Evolutionary conservation across 2,329 filamentous ascomycete species (phyloP).

Genomic region (Scytalidium lignicola): DNA sequence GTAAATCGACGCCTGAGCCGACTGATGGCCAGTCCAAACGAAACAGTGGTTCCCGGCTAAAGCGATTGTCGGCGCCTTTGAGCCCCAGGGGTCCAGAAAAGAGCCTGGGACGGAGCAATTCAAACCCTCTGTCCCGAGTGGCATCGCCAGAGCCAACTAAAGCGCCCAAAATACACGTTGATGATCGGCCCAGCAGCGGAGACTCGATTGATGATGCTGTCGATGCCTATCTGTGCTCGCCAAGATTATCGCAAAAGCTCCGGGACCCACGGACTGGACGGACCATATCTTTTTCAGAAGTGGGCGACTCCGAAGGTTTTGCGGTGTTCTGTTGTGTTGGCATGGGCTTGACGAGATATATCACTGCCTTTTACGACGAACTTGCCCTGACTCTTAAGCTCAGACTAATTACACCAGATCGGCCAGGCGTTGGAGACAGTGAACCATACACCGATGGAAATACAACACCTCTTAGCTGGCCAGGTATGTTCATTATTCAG

Average conservation of each 20-base stretch:
- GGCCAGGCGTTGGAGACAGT: conserved; percentile 90
- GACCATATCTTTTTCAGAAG: conserved; percentile 91
- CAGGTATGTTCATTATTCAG: conserved; percentile 52
- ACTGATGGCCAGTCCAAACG: conserved; percentile 44
- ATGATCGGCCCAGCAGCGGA: conserved; percentile 70
- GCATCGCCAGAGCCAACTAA: conserved; percentile 21
- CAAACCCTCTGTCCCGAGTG: conserved; percentile 26
- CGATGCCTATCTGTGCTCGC: conserved; percentile 75
- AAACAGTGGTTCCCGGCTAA: conserved; percentile 49
- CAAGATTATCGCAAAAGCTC: conserved; percentile 83
- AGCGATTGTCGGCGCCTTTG: conserved; percentile 48
- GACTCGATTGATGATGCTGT: conserved; percentile 90
- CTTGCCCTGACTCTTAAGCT: conserved; percentile 82
- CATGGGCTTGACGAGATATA: conserved; percentile 93
- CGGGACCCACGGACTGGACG: conserved; percentile 80
- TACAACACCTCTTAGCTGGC: conserved; percentile 87
- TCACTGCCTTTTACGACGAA: conserved; percentile 97
- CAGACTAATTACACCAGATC: conserved; percentile 86
- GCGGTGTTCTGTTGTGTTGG: conserved; percentile 96
- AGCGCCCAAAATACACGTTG: conserved; percentile 34
- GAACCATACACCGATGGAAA: conserved; percentile 77
- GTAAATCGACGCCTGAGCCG: conserved; percentile 44
- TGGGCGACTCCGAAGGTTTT: conserved; percentile 85
- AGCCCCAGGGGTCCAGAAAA: conserved; percentile 26
- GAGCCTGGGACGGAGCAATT: conserved; percentile 31